phyloP scores from a whole-genome alignment of 2,329 filamentous ascomycete genomes.

The Fusarium paranaense region DNA sequence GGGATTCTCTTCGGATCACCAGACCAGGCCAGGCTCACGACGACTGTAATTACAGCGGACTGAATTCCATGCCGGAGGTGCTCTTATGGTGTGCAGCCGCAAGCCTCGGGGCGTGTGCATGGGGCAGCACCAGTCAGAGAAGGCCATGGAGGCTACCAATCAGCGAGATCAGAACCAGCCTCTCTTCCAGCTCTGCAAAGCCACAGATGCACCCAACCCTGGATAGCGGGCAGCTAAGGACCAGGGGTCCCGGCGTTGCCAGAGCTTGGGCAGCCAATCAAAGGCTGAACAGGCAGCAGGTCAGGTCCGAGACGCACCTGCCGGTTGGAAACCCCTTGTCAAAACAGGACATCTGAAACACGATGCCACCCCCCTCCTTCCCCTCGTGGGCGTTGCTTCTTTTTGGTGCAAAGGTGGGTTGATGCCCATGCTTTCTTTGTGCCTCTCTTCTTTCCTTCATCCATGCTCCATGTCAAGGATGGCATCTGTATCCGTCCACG shows the following conservation, averaged over 20 bases:
- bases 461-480: background rate
- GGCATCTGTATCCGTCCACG: background rate
- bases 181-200: slow-evolving; percentile 17
- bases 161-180: slow-evolving; percentile 1
- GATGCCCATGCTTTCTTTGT: background rate
- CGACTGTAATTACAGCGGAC: slow-evolving; percentile 3
- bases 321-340: slow-evolving; percentile 31
- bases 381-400: slow-evolving; percentile 19
- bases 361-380: slow-evolving; percentile 12
- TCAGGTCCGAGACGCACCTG: slow-evolving; percentile 33
- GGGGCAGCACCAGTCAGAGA: background rate
- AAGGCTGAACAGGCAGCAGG: background rate
- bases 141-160: slow-evolving; percentile 18
- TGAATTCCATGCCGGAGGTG: background rate
- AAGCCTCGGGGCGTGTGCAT: background rate
- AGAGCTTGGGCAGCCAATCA: slow-evolving; percentile 22
- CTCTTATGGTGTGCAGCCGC: slow-evolving; percentile 1
- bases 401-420: background rate
- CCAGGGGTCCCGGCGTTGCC: slow-evolving; percentile 29
- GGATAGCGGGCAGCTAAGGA: slow-evolving; percentile 6
- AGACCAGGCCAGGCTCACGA: background rate
- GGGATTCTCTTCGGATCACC: background rate
- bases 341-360: slow-evolving; percentile 35
- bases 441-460: background rate
- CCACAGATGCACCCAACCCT: background rate